These are phyloP conservation scores for Saccharum hybrid DNA, from an alignment of 202 grass and related monocot genomes.

Conservation along the genomic window DNA sequence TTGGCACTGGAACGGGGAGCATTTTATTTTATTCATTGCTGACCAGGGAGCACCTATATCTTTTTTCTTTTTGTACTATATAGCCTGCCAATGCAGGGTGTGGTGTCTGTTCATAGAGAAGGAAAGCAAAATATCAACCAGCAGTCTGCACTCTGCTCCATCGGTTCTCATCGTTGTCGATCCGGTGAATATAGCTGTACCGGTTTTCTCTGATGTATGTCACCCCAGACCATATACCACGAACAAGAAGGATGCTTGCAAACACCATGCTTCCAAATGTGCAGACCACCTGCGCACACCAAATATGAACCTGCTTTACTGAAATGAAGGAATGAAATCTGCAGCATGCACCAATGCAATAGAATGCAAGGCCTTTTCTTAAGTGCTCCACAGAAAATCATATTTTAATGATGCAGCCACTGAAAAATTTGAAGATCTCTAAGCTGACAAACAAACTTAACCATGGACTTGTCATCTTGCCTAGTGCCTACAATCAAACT, in stretches of 20 bases:
- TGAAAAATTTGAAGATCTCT: neutral
- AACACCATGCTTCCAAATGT: conserved; percentile 90
- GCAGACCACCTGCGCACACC: conserved; percentile 73
- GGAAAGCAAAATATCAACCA: conserved; percentile 45
- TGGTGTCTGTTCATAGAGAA: conserved; percentile 11
- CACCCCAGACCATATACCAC: conserved; percentile 81
- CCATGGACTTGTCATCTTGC: neutral
- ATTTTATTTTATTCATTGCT: conserved; percentile 5
- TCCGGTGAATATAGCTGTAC: conserved; percentile 70
- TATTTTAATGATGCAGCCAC: conserved; percentile 7
- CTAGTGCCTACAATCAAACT: conserved; percentile 1
- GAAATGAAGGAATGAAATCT: conserved; percentile 2
- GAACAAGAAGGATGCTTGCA: conserved; percentile 75
- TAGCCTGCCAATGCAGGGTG: neutral
- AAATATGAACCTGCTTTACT: conserved; percentile 2
- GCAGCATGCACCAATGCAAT: neutral
- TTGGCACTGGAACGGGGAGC: conserved; percentile 10
- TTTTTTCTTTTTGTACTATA: conserved; percentile 1
- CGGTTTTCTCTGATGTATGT: conserved; percentile 74
- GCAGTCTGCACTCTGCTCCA: conserved; percentile 73
- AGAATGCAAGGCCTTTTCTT: conserved; percentile 5
- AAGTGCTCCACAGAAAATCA: neutral
- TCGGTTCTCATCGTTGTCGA: conserved; percentile 60
- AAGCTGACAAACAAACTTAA: neutral
- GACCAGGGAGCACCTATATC: neutral